These are phyloP conservation scores for Cordia subcordata DNA, from an alignment of 257 asterid genomes.

Conservation along the genomic window DNA sequence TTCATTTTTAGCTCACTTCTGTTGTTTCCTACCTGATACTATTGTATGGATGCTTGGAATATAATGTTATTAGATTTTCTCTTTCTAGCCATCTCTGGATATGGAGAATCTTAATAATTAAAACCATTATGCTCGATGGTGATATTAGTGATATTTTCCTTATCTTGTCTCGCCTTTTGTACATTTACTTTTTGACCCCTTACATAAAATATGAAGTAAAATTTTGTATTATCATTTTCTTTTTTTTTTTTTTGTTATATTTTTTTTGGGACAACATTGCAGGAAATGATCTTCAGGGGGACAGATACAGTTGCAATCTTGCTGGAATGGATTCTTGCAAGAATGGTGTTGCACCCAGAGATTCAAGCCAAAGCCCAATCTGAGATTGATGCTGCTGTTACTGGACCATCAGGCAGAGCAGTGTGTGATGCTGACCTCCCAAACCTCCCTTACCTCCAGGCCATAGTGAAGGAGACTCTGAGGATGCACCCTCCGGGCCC, in stretches of 20 bases:
- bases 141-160: conserved; percentile 16
- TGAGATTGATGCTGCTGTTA: conserved; percentile 41
- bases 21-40: conserved; percentile 7
- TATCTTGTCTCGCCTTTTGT: background rate
- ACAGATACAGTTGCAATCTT: conserved; percentile 78
- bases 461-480: conserved; percentile 70
- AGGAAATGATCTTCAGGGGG: conserved; percentile 36
- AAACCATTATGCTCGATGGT: conserved; percentile 6
- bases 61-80: conserved; percentile 9
- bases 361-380: conserved; percentile 58
- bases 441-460: conserved; percentile 51
- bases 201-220: no score
- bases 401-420: conserved; percentile 26
- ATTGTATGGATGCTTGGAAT: conserved; percentile 16
- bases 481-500: conserved; percentile 88
- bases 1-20: background rate
- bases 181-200: background rate
- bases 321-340: conserved; percentile 84
- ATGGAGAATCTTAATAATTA: conserved; percentile 50
- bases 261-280: background rate
- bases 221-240: no score
- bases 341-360: conserved; percentile 76
- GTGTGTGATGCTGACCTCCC: conserved; percentile 52
- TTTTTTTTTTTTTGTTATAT: background rate
- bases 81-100: conserved; percentile 24